Base-by-base conservation (phyloP, 352 stramenopile genomes). In the Phytophthora ramorum region DNA sequence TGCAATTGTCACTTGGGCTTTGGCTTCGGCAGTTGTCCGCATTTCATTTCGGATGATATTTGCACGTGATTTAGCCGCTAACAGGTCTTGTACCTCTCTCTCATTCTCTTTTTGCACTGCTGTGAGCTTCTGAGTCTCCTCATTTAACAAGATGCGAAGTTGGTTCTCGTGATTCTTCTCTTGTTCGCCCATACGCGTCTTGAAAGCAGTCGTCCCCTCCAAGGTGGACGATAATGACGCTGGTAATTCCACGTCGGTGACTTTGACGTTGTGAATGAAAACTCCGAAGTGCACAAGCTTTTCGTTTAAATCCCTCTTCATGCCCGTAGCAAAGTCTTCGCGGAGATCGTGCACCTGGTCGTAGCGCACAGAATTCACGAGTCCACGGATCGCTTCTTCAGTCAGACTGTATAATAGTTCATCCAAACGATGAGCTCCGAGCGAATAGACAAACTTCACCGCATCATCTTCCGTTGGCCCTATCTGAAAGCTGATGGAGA, bases 101-200 rank as follows among this genome's bases (percentile, higher is more conserved):
- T 89, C 80, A 53, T 91, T 93, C 8, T 86, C 74, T 34, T 90
- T 95, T 43, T 90, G 73, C 17, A 92, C 66, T 0, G 75, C 81
- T 26, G 86, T 91, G 44, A 93, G 63, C 41, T 85, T 87, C 51
- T 89, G 76, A 0, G 86, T 92, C 37, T 91, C 86, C 58, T 93
- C 79, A 32, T 95, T 92, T 37, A 93, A 44, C 6, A 95, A 55
- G 16, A 90, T 89, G 32, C 87, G 74, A 53, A 93, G 52, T 4
- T 85, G 82, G 65, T 91, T 95, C 70, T 93, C 83, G 58, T 95
- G 83, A 57, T 90, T 93, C 69, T 95, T 95, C 66, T 93, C 84
- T 58, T 92, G 84, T 58, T 95, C 83, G 41, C 88, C 78, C 79
- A 95, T 95, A 17, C 80, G 74, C 10, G 84, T 91, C 70, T 95